Percentiles rank a stretch among this genome's conserved stretches.
Conservation (phyloP, 73 alveolate species). For the Symbiodinium pilosum region DNA sequence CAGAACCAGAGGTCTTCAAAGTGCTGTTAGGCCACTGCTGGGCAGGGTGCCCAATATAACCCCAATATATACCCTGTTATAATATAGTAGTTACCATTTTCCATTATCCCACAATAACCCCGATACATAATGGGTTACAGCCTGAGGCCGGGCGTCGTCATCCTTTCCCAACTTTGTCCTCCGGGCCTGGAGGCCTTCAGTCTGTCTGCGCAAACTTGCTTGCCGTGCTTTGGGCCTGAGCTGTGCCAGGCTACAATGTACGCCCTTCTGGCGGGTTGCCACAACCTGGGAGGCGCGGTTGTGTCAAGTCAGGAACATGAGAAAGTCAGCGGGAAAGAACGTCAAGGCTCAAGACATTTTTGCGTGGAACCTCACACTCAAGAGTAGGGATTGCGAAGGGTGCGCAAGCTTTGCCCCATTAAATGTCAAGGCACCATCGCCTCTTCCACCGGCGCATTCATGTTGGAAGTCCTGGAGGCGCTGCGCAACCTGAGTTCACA, state of each 20-base stretch:
- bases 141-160: conserved; percentile 69
- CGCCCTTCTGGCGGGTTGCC: conserved; percentile 92
- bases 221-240: neutral
- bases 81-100: too few relatives aligned
- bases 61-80: too few relatives aligned
- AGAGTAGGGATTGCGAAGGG: too few relatives aligned
- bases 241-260: conserved; percentile 88
- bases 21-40: too few relatives aligned
- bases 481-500: neutral
- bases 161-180: conserved; percentile 76
- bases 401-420: too few relatives aligned
- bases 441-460: conserved; percentile 50
- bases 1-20: too few relatives aligned
- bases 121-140: too few relatives aligned
- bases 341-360: neutral
- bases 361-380: neutral
- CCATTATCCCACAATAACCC: too few relatives aligned
- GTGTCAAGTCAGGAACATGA: too few relatives aligned
- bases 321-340: too few relatives aligned
- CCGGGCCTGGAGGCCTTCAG: conserved; percentile 63
- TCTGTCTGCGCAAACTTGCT: neutral
- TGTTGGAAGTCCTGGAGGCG: conserved; percentile 33
- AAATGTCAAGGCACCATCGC: conserved; percentile 55
- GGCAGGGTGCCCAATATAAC: too few relatives aligned
- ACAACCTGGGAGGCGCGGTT: conserved; percentile 69